A percentile compares a stretch with the other conserved stretches of the same genome.
Evolutionary conservation across 164 flowering plant genomes (phyloP).

Genomic region (Stephania yunnanensis): DNA sequence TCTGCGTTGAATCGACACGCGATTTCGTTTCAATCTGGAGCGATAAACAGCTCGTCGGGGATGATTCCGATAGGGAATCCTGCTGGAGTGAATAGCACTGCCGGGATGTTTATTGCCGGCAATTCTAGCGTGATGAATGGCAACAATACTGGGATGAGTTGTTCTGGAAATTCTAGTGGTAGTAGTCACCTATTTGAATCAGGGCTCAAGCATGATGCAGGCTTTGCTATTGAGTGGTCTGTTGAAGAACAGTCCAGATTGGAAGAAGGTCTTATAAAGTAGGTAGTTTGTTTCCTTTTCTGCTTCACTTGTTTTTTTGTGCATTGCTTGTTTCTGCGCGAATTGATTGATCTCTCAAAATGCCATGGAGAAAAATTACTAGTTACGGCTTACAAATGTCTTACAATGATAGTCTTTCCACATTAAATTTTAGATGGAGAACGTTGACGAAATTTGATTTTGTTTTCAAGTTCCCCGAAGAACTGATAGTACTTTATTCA

Average conservation of each 20-base stretch:
- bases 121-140: constrained; percentile 26
- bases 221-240: constrained; percentile 85
- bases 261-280: constrained; percentile 84
- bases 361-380: too few species aligned
- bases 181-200: constrained; percentile 48
- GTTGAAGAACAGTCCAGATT: constrained; percentile 69
- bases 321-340: not conserved
- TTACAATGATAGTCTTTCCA: too few species aligned
- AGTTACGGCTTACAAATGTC: too few species aligned
- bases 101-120: constrained; percentile 33
- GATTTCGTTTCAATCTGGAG: constrained; percentile 47
- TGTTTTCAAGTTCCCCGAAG: not conserved
- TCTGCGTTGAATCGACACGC: constrained; percentile 44
- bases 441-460: not conserved
- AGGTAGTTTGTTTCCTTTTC: constrained; percentile 25
- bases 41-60: constrained; percentile 35
- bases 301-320: not conserved
- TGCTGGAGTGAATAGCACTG: constrained; percentile 24
- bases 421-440: too few species aligned
- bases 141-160: constrained; percentile 27
- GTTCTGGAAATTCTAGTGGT: constrained; percentile 34
- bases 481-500: not conserved
- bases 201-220: constrained; percentile 66
- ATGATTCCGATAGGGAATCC: constrained; percentile 36
- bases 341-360: not conserved